These are phyloP conservation scores for Mrakia hoshinonis DNA, from an alignment of 768 basidiomycete genomes.

Conservation along the genomic window DNA sequence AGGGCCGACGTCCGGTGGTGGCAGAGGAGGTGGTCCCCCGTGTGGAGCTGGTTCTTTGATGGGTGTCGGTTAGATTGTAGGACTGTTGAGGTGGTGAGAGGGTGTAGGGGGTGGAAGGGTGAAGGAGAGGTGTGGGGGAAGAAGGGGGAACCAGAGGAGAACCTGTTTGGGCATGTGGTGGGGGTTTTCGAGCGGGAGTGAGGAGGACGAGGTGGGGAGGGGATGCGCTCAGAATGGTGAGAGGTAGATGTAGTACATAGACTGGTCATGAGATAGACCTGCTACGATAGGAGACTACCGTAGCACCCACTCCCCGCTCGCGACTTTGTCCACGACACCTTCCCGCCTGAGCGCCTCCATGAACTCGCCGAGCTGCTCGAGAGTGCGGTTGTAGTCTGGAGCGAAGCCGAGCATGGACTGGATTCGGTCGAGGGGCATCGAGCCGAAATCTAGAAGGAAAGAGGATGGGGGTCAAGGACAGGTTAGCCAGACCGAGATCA, in stretches of 20 bases:
- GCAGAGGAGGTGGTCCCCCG: neutral
- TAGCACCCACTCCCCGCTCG: constrained; percentile 60
- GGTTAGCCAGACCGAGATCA: too few relatives aligned
- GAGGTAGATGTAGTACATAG: too few relatives aligned
- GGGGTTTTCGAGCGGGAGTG: constrained; percentile 44
- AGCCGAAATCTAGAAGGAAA: constrained; percentile 76
- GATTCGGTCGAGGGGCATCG: constrained; percentile 68
- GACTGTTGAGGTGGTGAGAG: neutral
- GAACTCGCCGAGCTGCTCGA: constrained; percentile 68
- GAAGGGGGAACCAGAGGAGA: constrained; percentile 49
- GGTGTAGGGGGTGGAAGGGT: neutral
- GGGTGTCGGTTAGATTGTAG: neutral
- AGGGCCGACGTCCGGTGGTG: neutral
- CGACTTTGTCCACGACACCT: constrained; percentile 59
- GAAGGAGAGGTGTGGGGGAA: constrained; percentile 46
- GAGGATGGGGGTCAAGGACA: too few relatives aligned
- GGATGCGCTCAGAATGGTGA: too few relatives aligned
- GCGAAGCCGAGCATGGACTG: constrained; percentile 80
- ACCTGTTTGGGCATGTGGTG: constrained; percentile 54
- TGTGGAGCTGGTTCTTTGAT: neutral
- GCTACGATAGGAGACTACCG: too few relatives aligned
- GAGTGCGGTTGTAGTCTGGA: constrained; percentile 67
- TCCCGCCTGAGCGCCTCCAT: constrained; percentile 74
- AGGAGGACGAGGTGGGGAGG: too few relatives aligned
- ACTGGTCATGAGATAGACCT: too few relatives aligned